Evolutionary conservation across 495 filamentous ascomycete genomes (phyloP).

Genomic region (Peziza echinospora): DNA sequence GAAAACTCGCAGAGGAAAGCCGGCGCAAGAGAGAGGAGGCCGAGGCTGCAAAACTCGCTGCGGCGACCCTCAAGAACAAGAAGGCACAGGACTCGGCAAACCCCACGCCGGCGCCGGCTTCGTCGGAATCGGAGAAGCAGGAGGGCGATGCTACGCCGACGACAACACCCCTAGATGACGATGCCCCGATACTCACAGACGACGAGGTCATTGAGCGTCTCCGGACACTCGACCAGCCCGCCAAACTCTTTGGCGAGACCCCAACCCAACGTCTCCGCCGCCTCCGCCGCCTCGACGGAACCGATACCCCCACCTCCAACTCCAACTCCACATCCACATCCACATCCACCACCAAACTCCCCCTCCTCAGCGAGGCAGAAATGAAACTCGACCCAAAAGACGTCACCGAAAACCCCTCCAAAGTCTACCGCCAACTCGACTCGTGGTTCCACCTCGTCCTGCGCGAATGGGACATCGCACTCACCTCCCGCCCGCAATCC

Average conservation of each 20-base stretch:
- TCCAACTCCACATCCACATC: slow-evolving; percentile 33
- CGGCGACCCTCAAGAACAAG: too few species aligned
- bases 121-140: slow-evolving; percentile 43
- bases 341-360: slow-evolving; percentile 27
- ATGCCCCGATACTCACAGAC: slow-evolving; percentile 48
- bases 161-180: neutral
- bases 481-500: slow-evolving; percentile 40
- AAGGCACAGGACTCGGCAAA: neutral
- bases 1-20: slow-evolving; percentile 59
- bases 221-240: slow-evolving; percentile 50
- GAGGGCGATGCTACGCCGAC: slow-evolving; percentile 3
- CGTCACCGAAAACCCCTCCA: slow-evolving; percentile 33
- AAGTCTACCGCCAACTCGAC: slow-evolving; percentile 65
- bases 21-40: slow-evolving; percentile 41
- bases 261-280: slow-evolving; percentile 44
- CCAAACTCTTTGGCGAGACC: slow-evolving; percentile 61
- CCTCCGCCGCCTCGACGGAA: slow-evolving; percentile 37
- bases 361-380: slow-evolving; percentile 54
- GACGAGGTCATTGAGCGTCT: slow-evolving; percentile 45
- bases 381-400: slow-evolving; percentile 52
- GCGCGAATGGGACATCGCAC: slow-evolving; percentile 60
- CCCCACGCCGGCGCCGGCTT: slow-evolving; percentile 22
- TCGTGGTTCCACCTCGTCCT: slow-evolving; percentile 89
- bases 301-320: slow-evolving; percentile 24
- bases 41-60: slow-evolving; percentile 21